Percentiles rank a stretch among this genome's conserved stretches.
phyloP scores from a whole-genome alignment of 2,329 filamentous ascomycete species.

The Xylaria polymorpha region DNA sequence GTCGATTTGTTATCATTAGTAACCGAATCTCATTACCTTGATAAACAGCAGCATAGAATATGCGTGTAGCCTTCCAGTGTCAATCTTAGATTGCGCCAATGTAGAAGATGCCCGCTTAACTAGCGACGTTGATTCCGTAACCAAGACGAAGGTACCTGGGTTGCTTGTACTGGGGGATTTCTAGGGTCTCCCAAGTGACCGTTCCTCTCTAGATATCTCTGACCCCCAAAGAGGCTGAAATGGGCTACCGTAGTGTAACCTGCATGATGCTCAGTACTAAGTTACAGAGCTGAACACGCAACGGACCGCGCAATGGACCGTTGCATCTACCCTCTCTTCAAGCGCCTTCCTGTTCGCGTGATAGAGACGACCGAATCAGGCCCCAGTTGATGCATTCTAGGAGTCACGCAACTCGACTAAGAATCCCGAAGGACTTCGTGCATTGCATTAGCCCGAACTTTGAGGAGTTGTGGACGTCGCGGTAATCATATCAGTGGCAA shows the following conservation, averaged over 20 bases:
- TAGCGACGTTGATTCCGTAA: not conserved
- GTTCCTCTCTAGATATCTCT: conserved; percentile 17
- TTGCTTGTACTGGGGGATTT: conserved; percentile 6
- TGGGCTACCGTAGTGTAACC: conserved; percentile 27
- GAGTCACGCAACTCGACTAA: conserved; percentile 31
- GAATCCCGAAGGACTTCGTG: conserved; percentile 24
- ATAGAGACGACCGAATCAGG: conserved; percentile 27
- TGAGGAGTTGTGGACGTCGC: conserved; percentile 17
- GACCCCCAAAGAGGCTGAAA: conserved; percentile 37
- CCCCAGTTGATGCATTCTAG: conserved; percentile 13
- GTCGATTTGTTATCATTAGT: conserved; percentile 14
- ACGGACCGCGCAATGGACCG: conserved; percentile 23
- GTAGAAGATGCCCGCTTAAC: not conserved
- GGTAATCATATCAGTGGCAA: conserved; percentile 15
- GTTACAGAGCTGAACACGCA: conserved; percentile 27
- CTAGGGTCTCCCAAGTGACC: conserved; percentile 10
- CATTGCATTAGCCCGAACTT: conserved; percentile 30
- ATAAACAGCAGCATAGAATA: conserved; percentile 8
- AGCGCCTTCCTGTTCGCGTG: conserved; percentile 33
- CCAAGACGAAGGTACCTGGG: conserved; percentile 16
- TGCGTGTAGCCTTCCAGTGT: conserved; percentile 5
- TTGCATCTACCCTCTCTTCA: conserved; percentile 30
- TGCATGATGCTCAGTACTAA: conserved; percentile 31
- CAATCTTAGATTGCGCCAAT: conserved; percentile 4
- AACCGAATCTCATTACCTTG: conserved; percentile 11